Conservation (phyloP, 164 flowering plant species). For the Taxillus chinensis region DNA sequence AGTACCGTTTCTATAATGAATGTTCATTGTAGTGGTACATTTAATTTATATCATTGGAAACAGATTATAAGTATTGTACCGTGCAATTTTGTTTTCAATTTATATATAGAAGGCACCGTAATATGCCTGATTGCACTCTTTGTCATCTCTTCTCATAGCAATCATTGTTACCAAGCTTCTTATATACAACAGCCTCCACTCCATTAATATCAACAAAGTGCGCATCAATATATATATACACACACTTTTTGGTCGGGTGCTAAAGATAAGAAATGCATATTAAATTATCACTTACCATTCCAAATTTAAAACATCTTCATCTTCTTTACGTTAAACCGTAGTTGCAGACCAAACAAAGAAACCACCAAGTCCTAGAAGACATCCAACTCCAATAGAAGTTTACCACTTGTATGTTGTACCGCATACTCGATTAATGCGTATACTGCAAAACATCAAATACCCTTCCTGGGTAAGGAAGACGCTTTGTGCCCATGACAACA, state of each 20-base stretch:
- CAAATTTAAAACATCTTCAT: constrained; percentile 73
- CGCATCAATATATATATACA: neutral
- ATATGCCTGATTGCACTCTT: constrained; percentile 40
- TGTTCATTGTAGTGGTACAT: too few relatives aligned
- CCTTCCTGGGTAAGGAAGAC: constrained; percentile 81
- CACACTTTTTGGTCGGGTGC: neutral
- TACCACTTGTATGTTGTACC: constrained; percentile 50
- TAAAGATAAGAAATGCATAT: too few relatives aligned
- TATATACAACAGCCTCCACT: constrained; percentile 66
- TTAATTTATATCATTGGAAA: too few relatives aligned
- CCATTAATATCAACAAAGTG: constrained; percentile 16
- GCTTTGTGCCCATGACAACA: constrained; percentile 91
- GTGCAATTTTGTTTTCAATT: too few relatives aligned
- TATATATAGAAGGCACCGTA: too few relatives aligned
- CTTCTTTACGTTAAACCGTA: constrained; percentile 60
- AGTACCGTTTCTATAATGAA: too few relatives aligned
- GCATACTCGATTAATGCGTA: constrained; percentile 40
- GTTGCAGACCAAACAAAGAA: constrained; percentile 94
- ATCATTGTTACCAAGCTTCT: constrained; percentile 65
- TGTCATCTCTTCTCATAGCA: constrained; percentile 68
- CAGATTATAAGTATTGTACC: too few relatives aligned
- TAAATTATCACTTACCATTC: constrained; percentile 35
- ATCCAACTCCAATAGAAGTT: constrained; percentile 83
- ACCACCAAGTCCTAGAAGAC: constrained; percentile 80
- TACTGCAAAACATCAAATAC: constrained; percentile 93